Base-by-base conservation (phyloP, 2,329 filamentous ascomycete genomes). In the Bipolaris gigantea region DNA sequence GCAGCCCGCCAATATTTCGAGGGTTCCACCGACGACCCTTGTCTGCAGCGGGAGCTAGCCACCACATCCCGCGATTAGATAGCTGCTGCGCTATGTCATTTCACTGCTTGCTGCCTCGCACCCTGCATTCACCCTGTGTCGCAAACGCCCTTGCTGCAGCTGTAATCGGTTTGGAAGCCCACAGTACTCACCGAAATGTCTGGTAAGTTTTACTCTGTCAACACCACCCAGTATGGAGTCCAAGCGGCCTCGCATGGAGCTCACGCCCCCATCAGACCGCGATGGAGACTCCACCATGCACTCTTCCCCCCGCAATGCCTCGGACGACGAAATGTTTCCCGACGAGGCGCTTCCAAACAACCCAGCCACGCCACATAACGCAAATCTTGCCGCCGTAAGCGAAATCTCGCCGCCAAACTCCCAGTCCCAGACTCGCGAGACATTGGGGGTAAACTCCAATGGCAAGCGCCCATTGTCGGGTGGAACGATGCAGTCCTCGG, bases 281-380 rank as follows among this genome's bases (percentile, higher is more conserved):
- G 81, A 83, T 69, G 80, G 81, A 40, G 82, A 84, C 73, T 82
- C 79, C 27, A 80, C 79, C 55, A 84, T 84, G 82, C 76, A 79
- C 56, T 82, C 79, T 30, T 71, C 71, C 19, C 61, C 79, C 40
- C 68, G 69, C 65, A 55, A 70, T 63, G 66, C 73, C 51, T 56
- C 53, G 16, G 70, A 73, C 61, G 72, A 76, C 50, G 70, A 74
- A 49, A 73, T 76, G 69, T 79, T 79, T 54, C 76, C 77, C n/a
- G 69, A 71, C 39, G 76, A 78, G 50, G 68, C 67, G 6, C 73
- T 77, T 18, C 68, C 60, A 40, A 56, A 63, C 48, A 58, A 56
- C 18, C 58, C 76, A 39, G 76, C 73, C 53, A 81, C 76, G 35
- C 78, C 76, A 27, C 77, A 70, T 42, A 55, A 67, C 63, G 62